These are phyloP conservation scores for Echites panduratus DNA, from an alignment of 257 asterid species.

Conservation along the genomic window DNA sequence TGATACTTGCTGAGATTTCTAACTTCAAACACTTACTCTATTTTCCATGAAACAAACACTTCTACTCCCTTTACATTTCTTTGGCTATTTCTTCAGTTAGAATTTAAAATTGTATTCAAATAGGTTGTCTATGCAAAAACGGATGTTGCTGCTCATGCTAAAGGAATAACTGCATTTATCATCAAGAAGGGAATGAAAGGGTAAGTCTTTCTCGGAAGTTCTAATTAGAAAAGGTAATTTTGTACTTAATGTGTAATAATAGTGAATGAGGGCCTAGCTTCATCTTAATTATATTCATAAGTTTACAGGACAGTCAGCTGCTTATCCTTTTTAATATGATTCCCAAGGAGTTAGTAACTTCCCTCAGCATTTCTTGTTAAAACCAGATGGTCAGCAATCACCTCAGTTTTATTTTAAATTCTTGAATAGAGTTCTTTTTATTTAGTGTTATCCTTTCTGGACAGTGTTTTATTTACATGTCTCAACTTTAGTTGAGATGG, in stretches of 20 bases:
- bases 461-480: background rate
- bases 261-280: background rate
- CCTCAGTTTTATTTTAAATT: background rate
- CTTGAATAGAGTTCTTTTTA: background rate
- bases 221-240: background rate
- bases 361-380: background rate
- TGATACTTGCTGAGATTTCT: background rate
- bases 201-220: slow-evolving; percentile 43
- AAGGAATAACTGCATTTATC: slow-evolving; percentile 96
- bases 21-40: too few relatives aligned
- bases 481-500: background rate
- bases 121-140: slow-evolving; percentile 99
- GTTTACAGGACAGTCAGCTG: background rate
- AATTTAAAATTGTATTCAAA: slow-evolving; percentile 20
- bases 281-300: background rate
- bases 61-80: background rate
- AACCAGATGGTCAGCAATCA: background rate
- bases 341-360: background rate
- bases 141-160: slow-evolving; percentile 63
- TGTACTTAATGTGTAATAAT: background rate
- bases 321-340: background rate
- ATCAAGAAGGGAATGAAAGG: slow-evolving; percentile 94
- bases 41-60: background rate
- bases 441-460: background rate
- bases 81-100: slow-evolving; percentile 3